Evolutionary conservation across 164 flowering plant species (phyloP).

Genomic region (Stephania japonica): DNA sequence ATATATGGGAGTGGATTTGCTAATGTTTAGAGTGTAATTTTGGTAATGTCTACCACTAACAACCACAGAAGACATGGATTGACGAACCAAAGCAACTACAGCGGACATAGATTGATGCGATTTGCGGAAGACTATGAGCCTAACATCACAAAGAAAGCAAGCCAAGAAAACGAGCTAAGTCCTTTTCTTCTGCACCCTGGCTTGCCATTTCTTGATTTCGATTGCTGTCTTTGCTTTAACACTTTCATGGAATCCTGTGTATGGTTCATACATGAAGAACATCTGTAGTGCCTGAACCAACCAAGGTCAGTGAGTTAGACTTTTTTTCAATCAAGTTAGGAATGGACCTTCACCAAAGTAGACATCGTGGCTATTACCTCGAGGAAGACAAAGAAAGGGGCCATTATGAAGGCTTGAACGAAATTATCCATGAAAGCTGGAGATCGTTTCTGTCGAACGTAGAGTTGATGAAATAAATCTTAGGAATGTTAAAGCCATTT

Average conservation of each 20-base stretch:
- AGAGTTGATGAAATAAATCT: not conserved
- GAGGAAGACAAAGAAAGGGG: not conserved
- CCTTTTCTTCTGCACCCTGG: not conserved
- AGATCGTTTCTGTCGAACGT: not conserved
- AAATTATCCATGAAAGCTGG: not conserved
- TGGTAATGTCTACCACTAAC: too few relatives aligned
- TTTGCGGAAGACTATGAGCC: not conserved
- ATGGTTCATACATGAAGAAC: not conserved
- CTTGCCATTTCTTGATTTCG: not conserved
- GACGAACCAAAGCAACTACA: not conserved
- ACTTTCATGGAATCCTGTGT: conserved; percentile 1
- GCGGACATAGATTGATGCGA: not conserved
- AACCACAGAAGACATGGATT: too few relatives aligned
- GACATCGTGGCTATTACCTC: not conserved
- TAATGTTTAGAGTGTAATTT: too few relatives aligned
- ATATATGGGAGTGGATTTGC: too few relatives aligned
- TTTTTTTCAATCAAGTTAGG: not conserved
- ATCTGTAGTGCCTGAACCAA: not conserved
- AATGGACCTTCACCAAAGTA: not conserved
- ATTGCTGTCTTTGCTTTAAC: not conserved
- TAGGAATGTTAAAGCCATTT: not conserved
- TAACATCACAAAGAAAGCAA: not conserved
- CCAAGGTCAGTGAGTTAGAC: not conserved
- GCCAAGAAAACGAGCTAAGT: not conserved
- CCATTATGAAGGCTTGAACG: conserved; percentile 1